phyloP scores from a whole-genome alignment of 139 green algal species.

The Chlamydomonas sp. region DNA sequence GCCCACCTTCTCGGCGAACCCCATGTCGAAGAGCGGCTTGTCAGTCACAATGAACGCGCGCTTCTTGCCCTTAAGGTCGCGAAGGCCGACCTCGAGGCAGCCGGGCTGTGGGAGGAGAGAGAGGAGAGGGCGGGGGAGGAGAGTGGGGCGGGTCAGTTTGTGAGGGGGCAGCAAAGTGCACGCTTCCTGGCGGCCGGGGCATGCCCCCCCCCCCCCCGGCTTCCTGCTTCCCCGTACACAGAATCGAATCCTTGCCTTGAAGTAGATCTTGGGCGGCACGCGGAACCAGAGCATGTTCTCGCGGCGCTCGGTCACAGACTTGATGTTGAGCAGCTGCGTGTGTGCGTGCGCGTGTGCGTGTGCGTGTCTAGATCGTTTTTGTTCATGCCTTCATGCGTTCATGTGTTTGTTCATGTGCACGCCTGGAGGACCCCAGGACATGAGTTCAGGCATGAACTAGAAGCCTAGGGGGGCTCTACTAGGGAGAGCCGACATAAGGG shows the following conservation, averaged over 20 bases:
- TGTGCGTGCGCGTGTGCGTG: no score
- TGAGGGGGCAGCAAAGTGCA: background rate
- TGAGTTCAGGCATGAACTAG: no score
- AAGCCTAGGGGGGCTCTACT: no score
- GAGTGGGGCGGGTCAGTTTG: background rate
- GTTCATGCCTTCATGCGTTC: no score
- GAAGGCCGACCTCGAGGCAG: constrained; percentile 46
- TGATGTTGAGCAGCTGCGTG: constrained; percentile 60
- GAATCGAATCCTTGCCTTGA: constrained; percentile 5
- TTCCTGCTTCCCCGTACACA: no score
- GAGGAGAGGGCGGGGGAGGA: no score
- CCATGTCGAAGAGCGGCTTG: constrained; percentile 55
- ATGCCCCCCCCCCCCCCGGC: no score
- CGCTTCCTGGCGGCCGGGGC: background rate
- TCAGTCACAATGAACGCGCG: constrained; percentile 61
- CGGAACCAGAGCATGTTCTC: constrained; percentile 68
- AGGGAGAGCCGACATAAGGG: no score
- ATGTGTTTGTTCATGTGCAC: no score
- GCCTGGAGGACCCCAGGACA: no score
- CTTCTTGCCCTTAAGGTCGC: constrained; percentile 42
- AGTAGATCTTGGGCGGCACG: constrained; percentile 47
- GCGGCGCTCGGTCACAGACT: constrained; percentile 46
- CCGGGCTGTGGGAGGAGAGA: constrained; percentile 36
- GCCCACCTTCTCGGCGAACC: constrained; percentile 34
- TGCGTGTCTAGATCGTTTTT: no score